Conservation (phyloP, 495 filamentous ascomycete genomes). For the Lentithecium fluviatile region DNA sequence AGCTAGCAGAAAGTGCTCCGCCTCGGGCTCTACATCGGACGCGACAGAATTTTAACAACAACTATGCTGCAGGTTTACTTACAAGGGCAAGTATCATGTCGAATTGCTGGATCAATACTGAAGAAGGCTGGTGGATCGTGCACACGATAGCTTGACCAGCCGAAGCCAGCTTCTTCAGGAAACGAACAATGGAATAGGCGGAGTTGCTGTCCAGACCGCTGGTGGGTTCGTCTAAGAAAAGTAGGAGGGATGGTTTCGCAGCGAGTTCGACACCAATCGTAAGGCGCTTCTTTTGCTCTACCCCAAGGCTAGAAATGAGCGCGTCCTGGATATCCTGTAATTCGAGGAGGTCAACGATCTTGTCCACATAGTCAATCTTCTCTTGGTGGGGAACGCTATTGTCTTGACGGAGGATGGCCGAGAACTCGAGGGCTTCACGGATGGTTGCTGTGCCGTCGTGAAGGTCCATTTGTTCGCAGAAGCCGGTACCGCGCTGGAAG, state of each 20-base stretch:
- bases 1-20: too few species aligned
- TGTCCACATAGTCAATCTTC: constrained; percentile 47
- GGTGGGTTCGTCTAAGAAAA: constrained; percentile 65
- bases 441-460: constrained; percentile 69
- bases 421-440: constrained; percentile 66
- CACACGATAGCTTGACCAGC: constrained; percentile 76
- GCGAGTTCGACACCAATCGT: constrained; percentile 93
- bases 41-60: too few species aligned
- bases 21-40: too few species aligned
- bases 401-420: constrained; percentile 63
- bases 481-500: constrained; percentile 81
- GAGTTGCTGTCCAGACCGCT: constrained; percentile 79
- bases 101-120: constrained; percentile 70
- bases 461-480: constrained; percentile 84
- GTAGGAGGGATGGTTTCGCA: constrained; percentile 74
- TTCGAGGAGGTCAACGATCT: constrained; percentile 46
- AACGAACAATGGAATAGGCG: constrained; percentile 77
- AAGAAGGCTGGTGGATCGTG: constrained; percentile 79
- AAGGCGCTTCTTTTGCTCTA: constrained; percentile 69
- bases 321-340: constrained; percentile 46
- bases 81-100: constrained; percentile 68
- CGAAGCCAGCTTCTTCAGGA: constrained; percentile 77
- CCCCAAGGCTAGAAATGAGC: constrained; percentile 54
- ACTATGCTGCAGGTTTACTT: too few species aligned
- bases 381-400: constrained; percentile 46